phyloP scores from a whole-genome alignment of 192 early-diverging fungal genomes.

The Anaeromyces robustus region DNA sequence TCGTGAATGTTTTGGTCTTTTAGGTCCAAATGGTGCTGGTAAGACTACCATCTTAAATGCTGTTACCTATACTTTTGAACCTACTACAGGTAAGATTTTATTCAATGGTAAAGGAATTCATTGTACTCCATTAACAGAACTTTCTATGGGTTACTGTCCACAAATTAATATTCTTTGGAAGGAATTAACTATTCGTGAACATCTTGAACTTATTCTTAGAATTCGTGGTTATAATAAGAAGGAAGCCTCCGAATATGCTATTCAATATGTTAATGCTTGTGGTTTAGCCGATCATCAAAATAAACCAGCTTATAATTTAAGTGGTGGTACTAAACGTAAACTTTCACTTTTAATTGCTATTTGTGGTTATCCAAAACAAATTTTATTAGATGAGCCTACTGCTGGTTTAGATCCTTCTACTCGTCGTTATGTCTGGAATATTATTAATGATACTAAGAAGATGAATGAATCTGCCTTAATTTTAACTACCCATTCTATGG shows the following conservation, averaged over 20 bases:
- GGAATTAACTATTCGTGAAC: slow-evolving; percentile 18
- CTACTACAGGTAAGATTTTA: neutral
- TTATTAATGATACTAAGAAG: slow-evolving; percentile 8
- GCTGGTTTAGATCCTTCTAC: slow-evolving; percentile 26
- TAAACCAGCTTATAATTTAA: slow-evolving; percentile 7
- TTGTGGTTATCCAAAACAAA: slow-evolving; percentile 8
- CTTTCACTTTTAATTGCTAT: slow-evolving; percentile 7
- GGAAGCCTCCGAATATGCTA: slow-evolving; percentile 1
- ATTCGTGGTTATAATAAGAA: slow-evolving; percentile 15
- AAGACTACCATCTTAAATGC: slow-evolving; percentile 6
- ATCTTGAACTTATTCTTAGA: slow-evolving; percentile 16
- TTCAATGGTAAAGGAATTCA: neutral
- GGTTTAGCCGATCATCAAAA: slow-evolving; percentile 12
- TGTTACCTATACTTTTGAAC: neutral
- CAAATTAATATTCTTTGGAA: slow-evolving; percentile 21
- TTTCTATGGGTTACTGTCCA: slow-evolving; percentile 19
- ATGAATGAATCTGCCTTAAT: neutral
- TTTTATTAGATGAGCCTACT: slow-evolving; percentile 18
- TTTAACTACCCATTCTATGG: neutral
- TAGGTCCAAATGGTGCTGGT: slow-evolving; percentile 11
- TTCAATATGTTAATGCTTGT: slow-evolving; percentile 12
- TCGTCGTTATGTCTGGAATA: slow-evolving; percentile 30
- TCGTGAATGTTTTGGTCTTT: slow-evolving; percentile 3
- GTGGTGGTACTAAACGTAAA: slow-evolving; percentile 9
- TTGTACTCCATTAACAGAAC: neutral